Conservation (phyloP, 306 rosid genomes). For the Fagus sylvatica region DNA sequence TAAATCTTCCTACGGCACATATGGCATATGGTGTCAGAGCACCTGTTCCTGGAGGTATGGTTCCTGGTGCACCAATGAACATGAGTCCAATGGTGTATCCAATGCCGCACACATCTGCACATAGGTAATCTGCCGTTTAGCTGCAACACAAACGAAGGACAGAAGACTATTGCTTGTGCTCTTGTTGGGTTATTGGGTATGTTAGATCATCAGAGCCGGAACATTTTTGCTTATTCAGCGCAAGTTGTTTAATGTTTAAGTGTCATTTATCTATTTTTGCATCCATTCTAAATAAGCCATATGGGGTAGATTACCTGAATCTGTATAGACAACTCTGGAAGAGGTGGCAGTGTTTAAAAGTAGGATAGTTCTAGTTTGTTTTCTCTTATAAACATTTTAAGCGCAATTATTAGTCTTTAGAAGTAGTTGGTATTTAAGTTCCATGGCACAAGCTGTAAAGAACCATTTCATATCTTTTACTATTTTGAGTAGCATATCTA, state of each 20-base stretch:
- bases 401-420: slow-evolving; percentile 5
- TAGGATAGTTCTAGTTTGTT: slow-evolving; percentile 13
- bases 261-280: slow-evolving; percentile 30
- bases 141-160: slow-evolving; percentile 51
- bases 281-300: slow-evolving; percentile 28
- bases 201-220: slow-evolving; percentile 18
- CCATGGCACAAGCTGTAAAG: slow-evolving; percentile 19
- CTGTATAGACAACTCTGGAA: slow-evolving; percentile 32
- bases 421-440: slow-evolving; percentile 11
- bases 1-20: slow-evolving; percentile 64
- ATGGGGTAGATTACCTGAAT: slow-evolving; percentile 28
- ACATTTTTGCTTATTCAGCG: slow-evolving; percentile 20
- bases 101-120: slow-evolving; percentile 71
- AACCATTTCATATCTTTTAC: not conserved
- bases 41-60: slow-evolving; percentile 61
- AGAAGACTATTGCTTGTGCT: slow-evolving; percentile 47
- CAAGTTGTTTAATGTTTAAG: slow-evolving; percentile 21
- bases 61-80: slow-evolving; percentile 78
- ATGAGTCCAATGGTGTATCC: slow-evolving; percentile 74
- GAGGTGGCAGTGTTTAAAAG: slow-evolving; percentile 23
- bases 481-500: slow-evolving; percentile 3
- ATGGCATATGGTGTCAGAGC: slow-evolving; percentile 82
- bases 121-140: slow-evolving; percentile 55
- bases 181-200: slow-evolving; percentile 24
- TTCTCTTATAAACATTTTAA: slow-evolving; percentile 1